These are phyloP conservation scores for Bombardia bombarda DNA, from an alignment of 495 filamentous ascomycete species.

Conservation along the genomic window DNA sequence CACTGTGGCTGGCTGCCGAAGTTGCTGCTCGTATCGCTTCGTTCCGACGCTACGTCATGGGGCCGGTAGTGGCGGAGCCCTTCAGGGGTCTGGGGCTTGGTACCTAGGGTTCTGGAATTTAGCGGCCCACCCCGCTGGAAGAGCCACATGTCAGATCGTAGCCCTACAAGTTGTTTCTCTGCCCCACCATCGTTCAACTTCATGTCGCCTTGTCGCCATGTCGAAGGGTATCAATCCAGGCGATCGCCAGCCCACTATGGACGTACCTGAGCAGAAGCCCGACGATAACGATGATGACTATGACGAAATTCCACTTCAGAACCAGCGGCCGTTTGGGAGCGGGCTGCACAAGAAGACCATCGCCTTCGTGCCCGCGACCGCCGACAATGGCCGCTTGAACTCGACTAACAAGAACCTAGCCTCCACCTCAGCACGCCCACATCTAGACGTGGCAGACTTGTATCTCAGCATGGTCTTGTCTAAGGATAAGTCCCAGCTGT, in stretches of 20 bases:
- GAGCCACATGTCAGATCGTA: too few species aligned
- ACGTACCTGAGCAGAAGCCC: neutral
- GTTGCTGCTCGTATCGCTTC: neutral
- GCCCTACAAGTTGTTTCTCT: too few species aligned
- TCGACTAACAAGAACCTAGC: conserved; percentile 21
- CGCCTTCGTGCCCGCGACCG: conserved; percentile 68
- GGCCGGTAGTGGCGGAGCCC: too few species aligned
- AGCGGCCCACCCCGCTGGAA: neutral
- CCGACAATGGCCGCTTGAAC: conserved; percentile 30
- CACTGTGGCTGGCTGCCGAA: too few species aligned
- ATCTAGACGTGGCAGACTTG: conserved; percentile 45
- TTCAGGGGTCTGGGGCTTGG: neutral
- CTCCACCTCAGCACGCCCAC: conserved; percentile 15
- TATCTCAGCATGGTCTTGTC: conserved; percentile 69
- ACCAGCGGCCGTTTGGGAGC: conserved; percentile 70
- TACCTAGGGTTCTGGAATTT: too few species aligned
- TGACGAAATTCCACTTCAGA: conserved; percentile 60
- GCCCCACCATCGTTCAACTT: too few species aligned
- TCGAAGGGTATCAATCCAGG: too few species aligned
- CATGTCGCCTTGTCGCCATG: too few species aligned
- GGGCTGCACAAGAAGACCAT: conserved; percentile 70
- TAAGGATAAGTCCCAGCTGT: conserved; percentile 11
- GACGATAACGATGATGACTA: conserved; percentile 23
- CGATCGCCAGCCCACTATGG: neutral
- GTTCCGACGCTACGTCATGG: neutral